Evolutionary conservation across 164 flowering plant species (phyloP), one percentile per base, ranked within the genome.

Genomic region (Kalanchoe fedtschenkoi): DNA sequence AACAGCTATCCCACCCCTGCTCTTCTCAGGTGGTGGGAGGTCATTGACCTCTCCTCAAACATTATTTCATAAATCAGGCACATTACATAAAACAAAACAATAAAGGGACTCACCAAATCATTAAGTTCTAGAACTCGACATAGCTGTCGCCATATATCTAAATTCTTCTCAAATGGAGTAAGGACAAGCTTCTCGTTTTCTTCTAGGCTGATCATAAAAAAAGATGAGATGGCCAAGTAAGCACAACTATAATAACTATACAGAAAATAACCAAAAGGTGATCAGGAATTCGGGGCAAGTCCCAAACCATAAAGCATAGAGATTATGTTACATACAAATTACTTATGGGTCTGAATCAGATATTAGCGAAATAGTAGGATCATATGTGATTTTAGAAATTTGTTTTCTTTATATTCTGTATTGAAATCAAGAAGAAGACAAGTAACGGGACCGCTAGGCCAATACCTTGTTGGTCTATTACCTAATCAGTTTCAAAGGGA

Each of bases 41-140:
- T n/a, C n/a, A n/a, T n/a, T n/a, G n/a, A n/a, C n/a, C n/a, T n/a
- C n/a, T n/a, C n/a, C n/a, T n/a, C n/a, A n/a, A n/a, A n/a, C n/a
- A n/a, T n/a, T n/a, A n/a, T n/a, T n/a, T n/a, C n/a, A n/a, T n/a
- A n/a, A n/a, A n/a, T n/a, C n/a, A n/a, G n/a, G n/a, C n/a, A n/a
- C n/a, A n/a, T n/a, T n/a, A n/a, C n/a, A n/a, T n/a, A n/a, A n/a
- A 8, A 39, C 13, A 34, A 58, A 37, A n/a, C n/a, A 35, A 15
- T 35, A 33, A 61, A 0, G 0, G 35, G 43, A 51, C 71, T 68
- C 76, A 93, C 98, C 88, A 93, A 77, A 78, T 90, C 96, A 74
- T 95, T 88, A 2, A 97, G 87, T 64, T 93, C 98, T 63, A 93
- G 76, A 62, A 93, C 98, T 57, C 98, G 88, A 97, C 98, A 93